phyloP scores from a whole-genome alignment of 2,329 filamentous ascomycete species.

The Diaporthe ilicicola region DNA sequence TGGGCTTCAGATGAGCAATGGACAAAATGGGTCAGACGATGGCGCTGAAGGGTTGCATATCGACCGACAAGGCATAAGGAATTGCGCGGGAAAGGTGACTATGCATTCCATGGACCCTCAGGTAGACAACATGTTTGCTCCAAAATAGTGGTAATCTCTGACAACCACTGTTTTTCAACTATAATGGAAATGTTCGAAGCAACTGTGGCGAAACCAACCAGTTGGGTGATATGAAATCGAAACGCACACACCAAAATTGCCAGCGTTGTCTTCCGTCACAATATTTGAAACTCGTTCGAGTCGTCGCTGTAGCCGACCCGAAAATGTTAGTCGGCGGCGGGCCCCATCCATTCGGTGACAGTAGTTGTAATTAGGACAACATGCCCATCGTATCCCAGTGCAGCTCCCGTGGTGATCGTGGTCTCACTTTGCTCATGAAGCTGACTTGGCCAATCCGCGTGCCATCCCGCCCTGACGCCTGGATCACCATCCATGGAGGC shows the following conservation, averaged over 20 bases:
- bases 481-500: constrained; percentile 18
- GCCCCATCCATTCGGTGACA: constrained; percentile 21
- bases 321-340: not conserved
- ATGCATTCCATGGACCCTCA: not conserved
- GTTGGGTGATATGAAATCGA: not conserved
- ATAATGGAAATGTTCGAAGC: not conserved
- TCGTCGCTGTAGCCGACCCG: too few relatives aligned
- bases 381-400: constrained; percentile 17
- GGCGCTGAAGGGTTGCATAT: too few relatives aligned
- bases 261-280: not conserved
- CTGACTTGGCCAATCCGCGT: not conserved
- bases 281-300: not conserved
- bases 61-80: too few relatives aligned
- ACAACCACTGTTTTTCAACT: not conserved
- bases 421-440: not conserved
- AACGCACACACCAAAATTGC: not conserved
- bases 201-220: not conserved
- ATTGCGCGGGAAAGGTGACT: too few relatives aligned
- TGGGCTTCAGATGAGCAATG: not conserved
- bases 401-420: not conserved
- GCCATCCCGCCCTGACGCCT: not conserved
- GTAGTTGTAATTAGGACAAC: constrained; percentile 31
- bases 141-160: not conserved
- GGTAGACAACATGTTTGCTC: not conserved
- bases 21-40: too few relatives aligned